Conservation (phyloP, 179 eudicot species). For the Silene noctiflora region DNA sequence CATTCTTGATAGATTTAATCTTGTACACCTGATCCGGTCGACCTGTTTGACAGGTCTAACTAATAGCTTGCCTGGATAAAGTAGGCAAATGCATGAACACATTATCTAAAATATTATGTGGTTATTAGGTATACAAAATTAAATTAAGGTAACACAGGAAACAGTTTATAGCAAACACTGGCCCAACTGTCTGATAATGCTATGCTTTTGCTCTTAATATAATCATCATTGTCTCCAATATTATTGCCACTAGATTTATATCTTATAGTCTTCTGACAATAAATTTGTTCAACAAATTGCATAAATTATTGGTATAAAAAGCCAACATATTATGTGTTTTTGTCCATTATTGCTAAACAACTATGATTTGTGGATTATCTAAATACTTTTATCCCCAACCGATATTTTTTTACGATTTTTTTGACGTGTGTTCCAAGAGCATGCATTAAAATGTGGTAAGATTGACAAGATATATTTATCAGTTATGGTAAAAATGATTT, state of each 20-base stretch:
- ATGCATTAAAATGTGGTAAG: too few relatives aligned
- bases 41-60: too few relatives aligned
- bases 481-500: too few relatives aligned
- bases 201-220: constrained; percentile 14
- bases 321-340: not conserved
- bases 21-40: too few relatives aligned
- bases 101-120: constrained; percentile 14
- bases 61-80: too few relatives aligned
- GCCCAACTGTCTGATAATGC: constrained; percentile 26
- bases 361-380: too few relatives aligned
- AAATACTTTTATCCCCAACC: too few relatives aligned
- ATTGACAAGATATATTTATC: too few relatives aligned
- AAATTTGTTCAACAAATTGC: not conserved
- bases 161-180: constrained; percentile 20
- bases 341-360: too few relatives aligned
- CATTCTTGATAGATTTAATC: too few relatives aligned
- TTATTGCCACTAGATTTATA: constrained; percentile 7
- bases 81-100: not conserved
- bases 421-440: too few relatives aligned
- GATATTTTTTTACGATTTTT: too few relatives aligned
- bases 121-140: not conserved
- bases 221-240: constrained; percentile 25
- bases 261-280: not conserved
- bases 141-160: constrained; percentile 17
- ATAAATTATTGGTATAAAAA: not conserved